Conservation (phyloP, 306 rosid genomes). For the Castanea sativa region DNA sequence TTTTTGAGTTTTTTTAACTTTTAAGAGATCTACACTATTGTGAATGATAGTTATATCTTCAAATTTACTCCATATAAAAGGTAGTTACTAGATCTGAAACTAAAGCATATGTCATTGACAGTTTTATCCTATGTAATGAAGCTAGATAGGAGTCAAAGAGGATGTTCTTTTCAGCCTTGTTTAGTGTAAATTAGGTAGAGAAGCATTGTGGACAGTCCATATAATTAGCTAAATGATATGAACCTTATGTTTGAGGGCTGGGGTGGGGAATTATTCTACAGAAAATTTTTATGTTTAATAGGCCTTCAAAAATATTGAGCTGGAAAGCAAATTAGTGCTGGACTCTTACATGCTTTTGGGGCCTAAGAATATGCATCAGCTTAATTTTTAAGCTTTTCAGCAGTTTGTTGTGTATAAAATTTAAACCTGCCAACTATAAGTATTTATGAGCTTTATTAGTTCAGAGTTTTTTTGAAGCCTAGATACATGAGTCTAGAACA, state of each 20-base stretch:
- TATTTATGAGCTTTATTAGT: background rate
- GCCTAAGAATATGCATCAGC: background rate
- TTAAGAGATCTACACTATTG: background rate
- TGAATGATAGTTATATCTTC: background rate
- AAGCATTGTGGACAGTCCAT: too few relatives aligned
- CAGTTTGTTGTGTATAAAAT: background rate
- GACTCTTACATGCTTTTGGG: too few relatives aligned
- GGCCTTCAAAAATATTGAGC: too few relatives aligned
- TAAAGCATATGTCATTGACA: background rate
- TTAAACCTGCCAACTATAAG: too few relatives aligned
- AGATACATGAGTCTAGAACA: background rate
- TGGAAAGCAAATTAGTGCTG: too few relatives aligned
- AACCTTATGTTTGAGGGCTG: too few relatives aligned
- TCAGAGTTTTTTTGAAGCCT: background rate
- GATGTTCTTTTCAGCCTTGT: background rate
- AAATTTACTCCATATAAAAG: too few relatives aligned
- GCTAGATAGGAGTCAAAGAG: background rate
- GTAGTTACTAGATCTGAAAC: background rate
- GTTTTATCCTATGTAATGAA: background rate
- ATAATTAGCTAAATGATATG: too few relatives aligned
- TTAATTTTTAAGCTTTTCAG: background rate
- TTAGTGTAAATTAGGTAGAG: background rate
- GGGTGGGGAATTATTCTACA: too few relatives aligned
- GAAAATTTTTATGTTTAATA: too few relatives aligned
- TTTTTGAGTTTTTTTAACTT: background rate